A percentile compares a stretch with the other conserved stretches of the same genome.
These are phyloP conservation scores for Kwoniella mangroviensis DNA, from an alignment of 768 basidiomycete genomes.

Conservation along the genomic window DNA sequence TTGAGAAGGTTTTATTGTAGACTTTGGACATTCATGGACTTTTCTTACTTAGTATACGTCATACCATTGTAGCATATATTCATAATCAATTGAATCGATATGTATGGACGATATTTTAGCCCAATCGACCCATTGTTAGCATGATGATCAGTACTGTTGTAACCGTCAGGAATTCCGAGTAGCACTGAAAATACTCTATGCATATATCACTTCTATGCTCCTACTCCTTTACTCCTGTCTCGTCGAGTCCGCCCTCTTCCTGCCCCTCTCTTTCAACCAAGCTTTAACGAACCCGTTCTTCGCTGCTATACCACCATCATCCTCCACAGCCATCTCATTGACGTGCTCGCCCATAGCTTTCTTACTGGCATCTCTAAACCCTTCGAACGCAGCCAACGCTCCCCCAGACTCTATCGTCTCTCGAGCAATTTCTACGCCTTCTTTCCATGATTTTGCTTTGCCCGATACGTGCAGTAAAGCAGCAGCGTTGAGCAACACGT, in stretches of 20 bases:
- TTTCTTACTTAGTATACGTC: background rate
- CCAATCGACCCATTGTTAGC: background rate
- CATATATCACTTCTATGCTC: background rate
- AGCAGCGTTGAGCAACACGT: constrained; percentile 87
- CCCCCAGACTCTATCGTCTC: constrained; percentile 59
- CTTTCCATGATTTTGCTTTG: constrained; percentile 68
- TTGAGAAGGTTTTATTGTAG: constrained; percentile 65
- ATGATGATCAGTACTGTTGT: background rate
- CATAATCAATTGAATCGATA: background rate
- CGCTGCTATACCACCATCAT: constrained; percentile 58
- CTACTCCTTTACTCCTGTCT: constrained; percentile 11
- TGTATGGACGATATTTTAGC: background rate
- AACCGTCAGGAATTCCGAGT: background rate
- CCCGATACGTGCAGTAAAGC: constrained; percentile 86
- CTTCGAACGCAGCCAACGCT: constrained; percentile 59
- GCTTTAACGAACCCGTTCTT: constrained; percentile 55
- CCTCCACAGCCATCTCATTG: constrained; percentile 43
- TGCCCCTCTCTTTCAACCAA: constrained; percentile 42
- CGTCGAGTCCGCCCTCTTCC: constrained; percentile 5
- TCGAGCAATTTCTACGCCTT: constrained; percentile 73
- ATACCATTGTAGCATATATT: background rate
- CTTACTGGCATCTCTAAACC: constrained; percentile 57
- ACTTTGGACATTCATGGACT: background rate
- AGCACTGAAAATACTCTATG: background rate
- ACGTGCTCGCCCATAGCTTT: constrained; percentile 54